Evolutionary conservation across 2,329 filamentous ascomycete species (phyloP).

Genomic region (Cladophialophora yegresii): DNA sequence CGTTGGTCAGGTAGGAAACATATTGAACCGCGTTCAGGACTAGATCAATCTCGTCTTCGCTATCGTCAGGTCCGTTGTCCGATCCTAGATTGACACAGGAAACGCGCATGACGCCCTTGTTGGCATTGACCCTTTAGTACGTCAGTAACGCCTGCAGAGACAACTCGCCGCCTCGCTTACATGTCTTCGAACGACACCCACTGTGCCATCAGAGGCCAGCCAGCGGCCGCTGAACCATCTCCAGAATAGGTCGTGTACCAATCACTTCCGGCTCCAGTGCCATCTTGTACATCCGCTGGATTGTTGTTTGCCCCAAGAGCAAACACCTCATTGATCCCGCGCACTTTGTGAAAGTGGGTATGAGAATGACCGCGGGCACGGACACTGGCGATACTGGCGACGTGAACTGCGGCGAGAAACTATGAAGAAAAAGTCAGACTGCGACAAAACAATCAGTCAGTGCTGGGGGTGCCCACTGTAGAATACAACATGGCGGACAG

Average conservation of each 20-base stretch:
- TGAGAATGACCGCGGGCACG: neutral
- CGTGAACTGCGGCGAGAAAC: neutral
- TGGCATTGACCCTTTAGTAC: conserved; percentile 8
- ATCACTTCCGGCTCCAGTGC: conserved; percentile 31
- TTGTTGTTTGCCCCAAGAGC: conserved; percentile 4
- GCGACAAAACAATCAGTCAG: neutral
- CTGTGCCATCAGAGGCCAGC: conserved; percentile 39
- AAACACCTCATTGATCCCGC: conserved; percentile 6
- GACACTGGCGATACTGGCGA: neutral
- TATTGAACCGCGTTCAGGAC: conserved; percentile 43
- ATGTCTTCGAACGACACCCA: conserved; percentile 41
- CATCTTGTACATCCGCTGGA: conserved; percentile 9
- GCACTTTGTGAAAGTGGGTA: neutral
- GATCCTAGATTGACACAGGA: conserved; percentile 8
- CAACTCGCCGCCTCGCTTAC: conserved; percentile 21
- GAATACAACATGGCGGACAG: neutral
- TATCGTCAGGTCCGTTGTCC: conserved; percentile 29
- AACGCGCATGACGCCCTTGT: conserved; percentile 7
- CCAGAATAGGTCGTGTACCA: conserved; percentile 39
- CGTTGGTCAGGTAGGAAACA: conserved; percentile 36
- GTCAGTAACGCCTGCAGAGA: neutral
- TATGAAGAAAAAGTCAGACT: neutral
- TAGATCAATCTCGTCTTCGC: conserved; percentile 38
- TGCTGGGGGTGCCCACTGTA: neutral
- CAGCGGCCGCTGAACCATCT: conserved; percentile 36